These are phyloP conservation scores for Penicillium brevicompactum DNA, from an alignment of 2,329 filamentous ascomycete genomes.

Conservation along the genomic window DNA sequence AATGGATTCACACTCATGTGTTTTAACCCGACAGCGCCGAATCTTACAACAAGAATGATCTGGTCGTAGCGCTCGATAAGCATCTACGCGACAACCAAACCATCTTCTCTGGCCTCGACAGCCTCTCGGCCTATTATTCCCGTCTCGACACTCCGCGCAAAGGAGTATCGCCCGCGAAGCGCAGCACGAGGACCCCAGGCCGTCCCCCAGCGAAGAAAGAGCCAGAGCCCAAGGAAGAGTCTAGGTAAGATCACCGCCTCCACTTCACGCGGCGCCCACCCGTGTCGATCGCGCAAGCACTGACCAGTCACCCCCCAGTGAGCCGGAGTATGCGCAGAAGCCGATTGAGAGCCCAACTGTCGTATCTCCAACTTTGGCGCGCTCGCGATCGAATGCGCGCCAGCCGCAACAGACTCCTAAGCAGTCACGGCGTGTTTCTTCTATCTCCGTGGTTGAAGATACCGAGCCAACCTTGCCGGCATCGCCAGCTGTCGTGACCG, in stretches of 20 bases:
- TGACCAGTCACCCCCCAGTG: slow-evolving; percentile 11
- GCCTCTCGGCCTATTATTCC: slow-evolving; percentile 76
- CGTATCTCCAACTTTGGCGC: neutral
- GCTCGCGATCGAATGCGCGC: neutral
- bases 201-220: slow-evolving; percentile 30
- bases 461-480: slow-evolving; percentile 31
- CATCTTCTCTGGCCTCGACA: slow-evolving; percentile 64
- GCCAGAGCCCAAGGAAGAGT: slow-evolving; percentile 36
- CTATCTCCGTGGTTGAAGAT: neutral
- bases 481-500: slow-evolving; percentile 54
- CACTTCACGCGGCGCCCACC: slow-evolving; percentile 12
- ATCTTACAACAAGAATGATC: slow-evolving; percentile 73
- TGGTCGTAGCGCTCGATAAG: slow-evolving; percentile 74
- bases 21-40: slow-evolving; percentile 58
- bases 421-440: neutral
- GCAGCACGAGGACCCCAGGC: slow-evolving; percentile 44
- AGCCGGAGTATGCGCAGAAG: neutral
- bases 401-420: slow-evolving; percentile 1
- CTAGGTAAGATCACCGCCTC: slow-evolving; percentile 22
- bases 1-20: slow-evolving; percentile 5
- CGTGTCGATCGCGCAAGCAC: slow-evolving; percentile 9
- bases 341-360: neutral
- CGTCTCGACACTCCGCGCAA: slow-evolving; percentile 39
- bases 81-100: slow-evolving; percentile 70
- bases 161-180: slow-evolving; percentile 51